phyloP scores from a whole-genome alignment of 768 basidiomycete species.

The Agaricus blazei region DNA sequence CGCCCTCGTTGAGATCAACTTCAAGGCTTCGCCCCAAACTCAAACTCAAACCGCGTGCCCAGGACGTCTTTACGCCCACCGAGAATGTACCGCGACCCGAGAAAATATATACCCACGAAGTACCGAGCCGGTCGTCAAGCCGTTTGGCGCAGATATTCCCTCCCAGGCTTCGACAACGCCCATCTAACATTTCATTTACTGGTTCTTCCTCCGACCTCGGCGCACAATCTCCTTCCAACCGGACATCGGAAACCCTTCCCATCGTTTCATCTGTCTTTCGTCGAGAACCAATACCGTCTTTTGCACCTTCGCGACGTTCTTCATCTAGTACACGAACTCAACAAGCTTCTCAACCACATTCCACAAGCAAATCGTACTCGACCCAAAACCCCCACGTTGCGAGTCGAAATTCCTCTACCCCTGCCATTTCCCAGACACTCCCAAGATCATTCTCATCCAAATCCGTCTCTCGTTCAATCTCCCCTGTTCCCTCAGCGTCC shows the following conservation, averaged over 20 bases:
- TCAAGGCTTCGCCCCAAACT: constrained; percentile 13
- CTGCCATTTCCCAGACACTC: background rate
- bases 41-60: constrained; percentile 28
- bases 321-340: constrained; percentile 1
- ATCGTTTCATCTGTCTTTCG: background rate
- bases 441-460: constrained; percentile 11
- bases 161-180: constrained; percentile 17
- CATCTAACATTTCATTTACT: constrained; percentile 24
- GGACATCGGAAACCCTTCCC: background rate
- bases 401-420: background rate
- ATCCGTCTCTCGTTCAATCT: constrained; percentile 23
- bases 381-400: background rate
- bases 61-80: constrained; percentile 24
- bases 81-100: constrained; percentile 12
- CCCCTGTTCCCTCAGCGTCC: constrained; percentile 25
- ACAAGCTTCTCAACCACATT: background rate
- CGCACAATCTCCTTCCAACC: background rate
- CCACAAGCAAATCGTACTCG: background rate
- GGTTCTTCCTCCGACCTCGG: background rate
- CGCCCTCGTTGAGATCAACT: constrained; percentile 25
- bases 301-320: background rate
- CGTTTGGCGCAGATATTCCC: constrained; percentile 34
- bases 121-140: constrained; percentile 32
- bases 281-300: background rate
- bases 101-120: constrained; percentile 13